Conservation (phyloP, 768 basidiomycete genomes). For the Dioszegia aurantiaca region DNA sequence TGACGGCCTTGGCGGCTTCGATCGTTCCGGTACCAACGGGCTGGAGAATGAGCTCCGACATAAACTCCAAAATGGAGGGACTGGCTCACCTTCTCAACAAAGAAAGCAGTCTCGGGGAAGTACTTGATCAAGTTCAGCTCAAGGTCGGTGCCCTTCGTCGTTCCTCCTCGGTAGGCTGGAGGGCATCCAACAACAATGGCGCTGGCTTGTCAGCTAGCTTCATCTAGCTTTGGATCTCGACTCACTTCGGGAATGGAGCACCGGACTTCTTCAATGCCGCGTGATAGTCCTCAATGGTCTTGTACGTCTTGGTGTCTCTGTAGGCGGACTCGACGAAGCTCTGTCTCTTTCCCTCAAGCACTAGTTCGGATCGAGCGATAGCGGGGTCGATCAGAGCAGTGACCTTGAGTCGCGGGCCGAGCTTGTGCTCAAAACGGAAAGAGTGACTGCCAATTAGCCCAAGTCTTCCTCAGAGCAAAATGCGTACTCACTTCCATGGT, state of each 20-base stretch:
- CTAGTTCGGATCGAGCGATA: conserved; percentile 73
- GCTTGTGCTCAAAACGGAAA: conserved; percentile 65
- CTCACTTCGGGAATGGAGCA: conserved; percentile 62
- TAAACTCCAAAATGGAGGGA: neutral
- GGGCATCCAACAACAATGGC: conserved; percentile 86
- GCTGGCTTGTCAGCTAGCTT: conserved; percentile 49
- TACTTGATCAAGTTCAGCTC: conserved; percentile 80
- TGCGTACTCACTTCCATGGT: conserved; percentile 50
- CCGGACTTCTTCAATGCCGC: conserved; percentile 59
- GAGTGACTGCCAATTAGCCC: conserved; percentile 52
- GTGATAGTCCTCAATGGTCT: conserved; percentile 80
- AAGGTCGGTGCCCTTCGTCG: conserved; percentile 71
- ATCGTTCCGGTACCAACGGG: conserved; percentile 79
- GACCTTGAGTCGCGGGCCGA: conserved; percentile 92
- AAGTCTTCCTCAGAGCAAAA: neutral
- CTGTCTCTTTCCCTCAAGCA: conserved; percentile 79
- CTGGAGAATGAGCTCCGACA: conserved; percentile 67
- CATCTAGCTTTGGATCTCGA: conserved; percentile 30
- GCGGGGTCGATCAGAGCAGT: conserved; percentile 91
- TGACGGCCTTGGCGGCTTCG: conserved; percentile 66
- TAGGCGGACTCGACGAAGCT: conserved; percentile 93
- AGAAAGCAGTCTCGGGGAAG: conserved; percentile 84
- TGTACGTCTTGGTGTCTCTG: conserved; percentile 76
- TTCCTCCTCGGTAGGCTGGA: conserved; percentile 86
- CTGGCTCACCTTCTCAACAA: conserved; percentile 69